Percentiles rank a stretch among this genome's conserved stretches.
Evolutionary conservation across 73 alveolate genomes (phyloP).

Genomic region (Effrenium voratum): DNA sequence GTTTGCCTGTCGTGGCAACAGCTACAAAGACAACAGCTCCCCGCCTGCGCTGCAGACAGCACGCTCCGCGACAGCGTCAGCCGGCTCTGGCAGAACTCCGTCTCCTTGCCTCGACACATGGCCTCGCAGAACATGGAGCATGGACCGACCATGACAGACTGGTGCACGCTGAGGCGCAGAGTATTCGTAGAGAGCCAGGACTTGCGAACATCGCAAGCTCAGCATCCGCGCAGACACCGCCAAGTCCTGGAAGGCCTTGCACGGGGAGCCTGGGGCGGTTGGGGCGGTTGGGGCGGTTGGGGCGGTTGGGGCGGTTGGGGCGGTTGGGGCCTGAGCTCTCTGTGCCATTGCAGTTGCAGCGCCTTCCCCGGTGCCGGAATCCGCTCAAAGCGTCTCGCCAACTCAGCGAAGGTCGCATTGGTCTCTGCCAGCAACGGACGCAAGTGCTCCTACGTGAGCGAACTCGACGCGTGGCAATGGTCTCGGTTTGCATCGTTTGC

Average conservation of each 20-base stretch:
- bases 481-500: not conserved
- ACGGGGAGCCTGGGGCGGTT: no score
- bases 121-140: not conserved
- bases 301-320: no score
- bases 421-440: constrained; percentile 46
- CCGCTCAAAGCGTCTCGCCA: constrained; percentile 43
- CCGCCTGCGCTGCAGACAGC: constrained; percentile 12
- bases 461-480: not conserved
- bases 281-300: no score
- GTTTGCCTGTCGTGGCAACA: no score
- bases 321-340: no score
- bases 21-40: not conserved
- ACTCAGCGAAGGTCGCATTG: constrained; percentile 31
- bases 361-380: no score
- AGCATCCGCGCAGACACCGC: constrained; percentile 56
- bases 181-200: constrained; percentile 73
- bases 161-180: not conserved
- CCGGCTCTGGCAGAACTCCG: not conserved
- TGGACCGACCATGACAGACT: not conserved
- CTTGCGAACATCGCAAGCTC: constrained; percentile 56
- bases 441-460: constrained; percentile 13
- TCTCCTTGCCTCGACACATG: not conserved
- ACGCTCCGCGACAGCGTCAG: not conserved
- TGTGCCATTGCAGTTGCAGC: no score
- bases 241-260: constrained; percentile 30